These are phyloP conservation scores for Jackrogersella multiformis DNA, from an alignment of 495 filamentous ascomycete genomes.

Conservation along the genomic window DNA sequence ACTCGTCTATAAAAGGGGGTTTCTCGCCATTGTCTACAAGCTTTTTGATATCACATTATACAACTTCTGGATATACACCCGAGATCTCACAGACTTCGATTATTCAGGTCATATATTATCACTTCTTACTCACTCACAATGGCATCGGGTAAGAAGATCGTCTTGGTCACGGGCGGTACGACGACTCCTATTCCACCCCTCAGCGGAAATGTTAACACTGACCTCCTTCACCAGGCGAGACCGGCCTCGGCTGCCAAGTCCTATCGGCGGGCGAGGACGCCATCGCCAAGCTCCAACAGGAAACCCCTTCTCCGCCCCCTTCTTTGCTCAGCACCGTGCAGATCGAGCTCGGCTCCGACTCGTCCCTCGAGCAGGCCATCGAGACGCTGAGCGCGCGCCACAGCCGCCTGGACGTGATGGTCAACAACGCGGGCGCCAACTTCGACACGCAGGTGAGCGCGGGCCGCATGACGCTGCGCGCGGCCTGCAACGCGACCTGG, in stretches of 20 bases:
- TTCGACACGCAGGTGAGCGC: constrained; percentile 46
- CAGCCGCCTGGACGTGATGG: constrained; percentile 60
- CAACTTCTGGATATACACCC: background rate
- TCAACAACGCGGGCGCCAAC: constrained; percentile 62
- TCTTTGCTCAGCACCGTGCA: constrained; percentile 52
- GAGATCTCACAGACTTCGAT: background rate
- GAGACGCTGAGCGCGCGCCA: constrained; percentile 46
- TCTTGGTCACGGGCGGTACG: constrained; percentile 46
- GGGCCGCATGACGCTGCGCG: constrained; percentile 47
- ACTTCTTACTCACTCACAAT: constrained; percentile 16
- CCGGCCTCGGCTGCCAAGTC: constrained; percentile 58
- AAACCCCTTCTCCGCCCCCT: constrained; percentile 46
- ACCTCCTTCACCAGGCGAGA: constrained; percentile 61
- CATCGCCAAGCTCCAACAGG: constrained; percentile 45
- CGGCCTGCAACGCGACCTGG: constrained; percentile 60
- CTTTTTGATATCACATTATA: background rate
- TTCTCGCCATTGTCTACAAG: background rate
- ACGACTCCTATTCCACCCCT: no score
- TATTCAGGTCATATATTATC: background rate
- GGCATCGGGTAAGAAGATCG: constrained; percentile 43
- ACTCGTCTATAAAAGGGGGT: background rate
- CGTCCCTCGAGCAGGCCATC: constrained; percentile 58
- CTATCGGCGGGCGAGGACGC: constrained; percentile 57
- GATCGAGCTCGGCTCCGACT: constrained; percentile 62
- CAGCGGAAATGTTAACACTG: no score